Conservation (phyloP, 148 eudicot species). For the Amaranthus palmeri region DNA sequence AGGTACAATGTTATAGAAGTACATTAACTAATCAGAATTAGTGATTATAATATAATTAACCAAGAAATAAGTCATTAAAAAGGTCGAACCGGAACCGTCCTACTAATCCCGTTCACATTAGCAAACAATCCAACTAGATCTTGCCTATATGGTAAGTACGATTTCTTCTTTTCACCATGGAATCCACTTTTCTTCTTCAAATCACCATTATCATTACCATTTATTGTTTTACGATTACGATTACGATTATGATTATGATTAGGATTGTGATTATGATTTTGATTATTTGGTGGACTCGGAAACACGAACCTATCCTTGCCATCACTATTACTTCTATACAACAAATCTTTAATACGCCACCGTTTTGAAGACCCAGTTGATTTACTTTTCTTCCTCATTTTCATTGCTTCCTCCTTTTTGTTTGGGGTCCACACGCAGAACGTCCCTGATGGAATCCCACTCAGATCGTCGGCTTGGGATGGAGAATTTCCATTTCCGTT, state of each 20-base stretch:
- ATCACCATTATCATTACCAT: neutral
- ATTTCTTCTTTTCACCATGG: slow-evolving; percentile 17
- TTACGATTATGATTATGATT: neutral
- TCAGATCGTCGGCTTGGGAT: slow-evolving; percentile 67
- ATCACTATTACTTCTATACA: slow-evolving; percentile 68
- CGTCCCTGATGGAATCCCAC: slow-evolving; percentile 51
- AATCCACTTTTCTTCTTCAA: neutral
- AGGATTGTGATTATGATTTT: neutral
- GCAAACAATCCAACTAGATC: slow-evolving; percentile 53
- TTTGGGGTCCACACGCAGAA: slow-evolving; percentile 82
- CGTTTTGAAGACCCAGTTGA: slow-evolving; percentile 58
- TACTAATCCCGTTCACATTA: slow-evolving; percentile 49
- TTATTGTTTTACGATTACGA: neutral
- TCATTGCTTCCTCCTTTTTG: slow-evolving; percentile 12
- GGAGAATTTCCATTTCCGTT: slow-evolving; percentile 31
- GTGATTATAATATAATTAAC: too few relatives aligned
- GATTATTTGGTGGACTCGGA: slow-evolving; percentile 11
- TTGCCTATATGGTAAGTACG: slow-evolving; percentile 43
- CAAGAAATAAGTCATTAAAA: slow-evolving; percentile 16
- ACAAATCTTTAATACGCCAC: slow-evolving; percentile 59
- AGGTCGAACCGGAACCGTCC: slow-evolving; percentile 38
- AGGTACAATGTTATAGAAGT: neutral
- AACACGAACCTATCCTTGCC: slow-evolving; percentile 50
- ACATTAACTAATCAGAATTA: neutral
- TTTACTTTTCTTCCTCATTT: slow-evolving; percentile 50